Percentiles rank a stretch among this genome's conserved stretches.
Evolutionary conservation across 2,329 filamentous ascomycete genomes (phyloP).

Genomic region (Ploettnerulaceae sp.): DNA sequence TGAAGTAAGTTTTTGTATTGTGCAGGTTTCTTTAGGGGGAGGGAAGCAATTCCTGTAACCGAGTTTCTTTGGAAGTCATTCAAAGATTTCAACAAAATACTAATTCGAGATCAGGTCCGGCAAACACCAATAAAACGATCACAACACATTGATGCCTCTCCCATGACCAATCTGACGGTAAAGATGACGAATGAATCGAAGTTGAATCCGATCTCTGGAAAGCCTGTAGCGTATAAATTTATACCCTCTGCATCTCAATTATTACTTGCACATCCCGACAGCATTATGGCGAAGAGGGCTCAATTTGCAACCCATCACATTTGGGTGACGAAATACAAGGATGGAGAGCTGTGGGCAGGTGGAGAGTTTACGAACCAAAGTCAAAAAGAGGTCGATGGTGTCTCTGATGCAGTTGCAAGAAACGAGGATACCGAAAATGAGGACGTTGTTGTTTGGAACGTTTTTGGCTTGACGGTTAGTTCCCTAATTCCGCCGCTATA

Average conservation of each 20-base stretch:
- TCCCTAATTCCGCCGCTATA: not conserved
- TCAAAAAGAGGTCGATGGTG: conserved; percentile 16
- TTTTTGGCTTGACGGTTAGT: conserved; percentile 65
- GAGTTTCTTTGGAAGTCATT: too few species aligned
- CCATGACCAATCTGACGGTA: conserved; percentile 58
- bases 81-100: too few species aligned
- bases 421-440: conserved; percentile 84
- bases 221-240: conserved; percentile 78
- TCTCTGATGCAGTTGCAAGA: conserved; percentile 66
- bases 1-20: conserved; percentile 31
- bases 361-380: conserved; percentile 35
- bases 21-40: not conserved
- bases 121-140: conserved; percentile 43
- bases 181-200: conserved; percentile 80
- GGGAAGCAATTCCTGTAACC: too few species aligned
- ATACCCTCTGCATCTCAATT: conserved; percentile 72
- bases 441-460: conserved; percentile 83
- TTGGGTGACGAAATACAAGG: conserved; percentile 79
- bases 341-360: conserved; percentile 33
- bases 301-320: conserved; percentile 83
- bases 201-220: conserved; percentile 75
- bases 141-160: conserved; percentile 64
- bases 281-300: conserved; percentile 85
- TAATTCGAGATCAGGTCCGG: conserved; percentile 31
- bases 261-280: conserved; percentile 71